Base-by-base conservation (phyloP, 2,329 filamentous ascomycete species). In the Fusarium globosum region DNA sequence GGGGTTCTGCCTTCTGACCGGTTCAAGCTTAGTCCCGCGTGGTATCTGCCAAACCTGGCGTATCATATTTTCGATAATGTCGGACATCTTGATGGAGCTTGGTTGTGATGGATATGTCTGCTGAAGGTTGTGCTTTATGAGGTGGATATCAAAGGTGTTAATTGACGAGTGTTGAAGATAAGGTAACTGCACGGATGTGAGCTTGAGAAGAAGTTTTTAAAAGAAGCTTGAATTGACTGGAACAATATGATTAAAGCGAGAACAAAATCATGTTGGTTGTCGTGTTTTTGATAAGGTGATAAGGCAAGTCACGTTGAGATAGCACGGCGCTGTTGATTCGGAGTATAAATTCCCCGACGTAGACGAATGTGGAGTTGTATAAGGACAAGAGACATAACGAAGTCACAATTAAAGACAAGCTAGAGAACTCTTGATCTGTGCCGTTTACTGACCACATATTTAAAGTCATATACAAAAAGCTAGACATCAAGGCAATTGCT, bases 41-140 rank as follows among this genome's bases (percentile, higher is more conserved):
- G 10, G 42, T 0, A 20, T 9, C 1, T 0, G 16, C 42, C 55
- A 33, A 23, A 51, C 4, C 6, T 39, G 0, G 4, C 2, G 0
- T 2, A 51, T 38, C 12, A 7, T 59, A 0, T 39, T 1, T 33
- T 33, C 1, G 1, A 59, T 49, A 12, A 23, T 7, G 0, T 16
- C 15, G 5, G 20, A 20, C 35, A 49, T 59, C 7, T 38, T 20
- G 11, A 9, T 4, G 12, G 9, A 8, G 18, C n/a, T 26, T 13
- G 9, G 0, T 7, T 10, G 3, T 26, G n/a, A 16, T 2, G 3
- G 21, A 1, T 4, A 4, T 1, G 21, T 7, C 15, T 15, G 21
- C 5, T 56, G 28, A 26, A n/a, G 21, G 11, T 18, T 43, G 16
- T 42, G 12, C 6, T 11, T 30, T 21, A 16, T 8, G 4, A 12